Evolutionary conservation across 192 early-diverging fungal species (phyloP).

Genomic region (Coemansia sp.): DNA sequence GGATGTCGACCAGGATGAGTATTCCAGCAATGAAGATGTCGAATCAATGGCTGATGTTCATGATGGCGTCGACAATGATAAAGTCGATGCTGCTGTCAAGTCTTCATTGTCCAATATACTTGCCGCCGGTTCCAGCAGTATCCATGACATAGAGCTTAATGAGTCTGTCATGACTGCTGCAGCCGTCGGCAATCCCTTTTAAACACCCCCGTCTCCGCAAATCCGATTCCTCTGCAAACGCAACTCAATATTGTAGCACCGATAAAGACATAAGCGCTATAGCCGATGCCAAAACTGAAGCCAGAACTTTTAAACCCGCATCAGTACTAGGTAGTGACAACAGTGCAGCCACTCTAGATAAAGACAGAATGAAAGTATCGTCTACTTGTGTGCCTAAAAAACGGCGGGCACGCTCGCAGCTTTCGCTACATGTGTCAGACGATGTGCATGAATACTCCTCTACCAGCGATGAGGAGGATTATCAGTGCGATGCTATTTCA

Average conservation of each 20-base stretch:
- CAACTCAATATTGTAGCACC: not conserved
- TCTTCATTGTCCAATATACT: conserved; percentile 11
- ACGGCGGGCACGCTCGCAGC: conserved; percentile 5
- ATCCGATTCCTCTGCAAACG: conserved; percentile 20
- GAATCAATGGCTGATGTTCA: conserved; percentile 8
- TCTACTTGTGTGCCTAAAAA: conserved; percentile 6
- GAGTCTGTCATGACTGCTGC: conserved; percentile 36
- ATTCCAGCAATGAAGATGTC: conserved; percentile 17
- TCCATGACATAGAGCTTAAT: conserved; percentile 22
- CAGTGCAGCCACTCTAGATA: not conserved
- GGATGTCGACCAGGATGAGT: conserved; percentile 2
- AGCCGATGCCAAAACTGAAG: conserved; percentile 1
- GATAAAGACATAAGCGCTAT: not conserved
- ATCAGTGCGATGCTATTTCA: not conserved
- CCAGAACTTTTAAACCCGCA: conserved; percentile 1
- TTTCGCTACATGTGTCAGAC: not conserved
- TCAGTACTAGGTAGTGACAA: not conserved
- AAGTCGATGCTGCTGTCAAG: conserved; percentile 2
- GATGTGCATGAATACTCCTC: not conserved
- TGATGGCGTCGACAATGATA: not conserved
- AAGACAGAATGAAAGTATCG: not conserved
- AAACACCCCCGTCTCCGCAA: conserved; percentile 52
- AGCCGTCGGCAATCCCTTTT: conserved; percentile 53
- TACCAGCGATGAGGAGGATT: not conserved
- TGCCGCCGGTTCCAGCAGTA: conserved; percentile 38